Conservation (phyloP, 352 stramenopile species). For the Blastocystis sp. region DNA sequence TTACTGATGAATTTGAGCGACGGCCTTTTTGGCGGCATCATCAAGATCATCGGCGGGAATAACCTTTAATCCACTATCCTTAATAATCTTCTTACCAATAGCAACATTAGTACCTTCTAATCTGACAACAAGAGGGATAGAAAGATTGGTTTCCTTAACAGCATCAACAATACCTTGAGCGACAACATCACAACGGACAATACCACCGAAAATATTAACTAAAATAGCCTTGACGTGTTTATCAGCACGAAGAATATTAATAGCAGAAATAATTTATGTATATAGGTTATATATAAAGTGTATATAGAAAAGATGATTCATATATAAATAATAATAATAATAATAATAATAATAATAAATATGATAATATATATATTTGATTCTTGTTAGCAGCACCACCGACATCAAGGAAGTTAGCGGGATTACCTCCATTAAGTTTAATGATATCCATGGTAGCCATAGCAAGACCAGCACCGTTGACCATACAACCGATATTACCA, state of each 20-base stretch:
- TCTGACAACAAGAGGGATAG: conserved; percentile 89
- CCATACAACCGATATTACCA: conserved; percentile 95
- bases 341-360: too few species aligned
- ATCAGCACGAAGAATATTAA: conserved; percentile 69
- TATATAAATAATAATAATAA: too few species aligned
- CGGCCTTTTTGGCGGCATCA: conserved; percentile 75
- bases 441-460: conserved; percentile 99
- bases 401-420: conserved; percentile 96
- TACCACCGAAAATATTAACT: conserved; percentile 97
- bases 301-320: too few species aligned
- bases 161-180: conserved; percentile 79
- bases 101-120: conserved; percentile 90
- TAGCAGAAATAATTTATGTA: conserved; percentile 53
- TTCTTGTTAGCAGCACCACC: conserved; percentile 72
- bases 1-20: conserved; percentile 44
- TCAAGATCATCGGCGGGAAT: conserved; percentile 77
- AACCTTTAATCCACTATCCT: conserved; percentile 71
- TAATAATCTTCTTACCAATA: conserved; percentile 71
- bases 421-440: conserved; percentile 78
- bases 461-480: conserved; percentile 90
- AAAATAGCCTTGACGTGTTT: conserved; percentile 83
- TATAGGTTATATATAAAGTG: background rate
- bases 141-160: conserved; percentile 76
- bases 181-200: conserved; percentile 94
- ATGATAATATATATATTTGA: too few species aligned